Percentiles rank a stretch among this genome's conserved stretches.
These are phyloP conservation scores for Ophiostoma montium DNA, from an alignment of 2,329 filamentous ascomycete species.

Conservation along the genomic window DNA sequence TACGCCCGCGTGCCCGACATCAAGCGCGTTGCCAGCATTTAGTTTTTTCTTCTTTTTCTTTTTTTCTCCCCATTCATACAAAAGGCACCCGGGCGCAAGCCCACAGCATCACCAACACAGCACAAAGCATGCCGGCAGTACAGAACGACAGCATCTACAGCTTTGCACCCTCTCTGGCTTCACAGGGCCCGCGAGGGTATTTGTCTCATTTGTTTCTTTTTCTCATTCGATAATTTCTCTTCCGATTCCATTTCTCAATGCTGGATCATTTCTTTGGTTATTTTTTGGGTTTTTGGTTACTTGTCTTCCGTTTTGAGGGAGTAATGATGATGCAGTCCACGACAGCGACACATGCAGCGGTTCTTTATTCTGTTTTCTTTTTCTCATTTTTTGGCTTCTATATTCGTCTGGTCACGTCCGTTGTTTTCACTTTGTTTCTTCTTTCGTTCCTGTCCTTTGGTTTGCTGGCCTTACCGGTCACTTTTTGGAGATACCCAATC, in stretches of 20 bases:
- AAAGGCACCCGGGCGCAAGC: neutral
- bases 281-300: neutral
- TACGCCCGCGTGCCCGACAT: constrained; percentile 67
- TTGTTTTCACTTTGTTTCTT: neutral
- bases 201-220: neutral
- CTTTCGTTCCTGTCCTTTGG: neutral
- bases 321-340: neutral
- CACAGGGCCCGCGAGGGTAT: constrained; percentile 1
- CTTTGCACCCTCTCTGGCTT: neutral
- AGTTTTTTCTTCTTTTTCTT: neutral
- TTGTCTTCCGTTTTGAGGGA: neutral
- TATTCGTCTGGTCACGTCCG: neutral
- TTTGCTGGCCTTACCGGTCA: neutral
- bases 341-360: neutral
- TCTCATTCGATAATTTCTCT: neutral
- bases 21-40: constrained; percentile 13
- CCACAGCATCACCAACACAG: constrained; percentile 6
- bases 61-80: neutral
- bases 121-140: constrained; percentile 3
- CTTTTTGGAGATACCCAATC: constrained; percentile 7
- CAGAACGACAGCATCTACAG: neutral
- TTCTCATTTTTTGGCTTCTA: neutral
- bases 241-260: constrained; percentile 1
- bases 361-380: neutral
- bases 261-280: constrained; percentile 7